Percentiles rank a stretch among this genome's conserved stretches.
phyloP scores from a whole-genome alignment of 1,284 basidiomycete species.

The Irpex sp. region DNA sequence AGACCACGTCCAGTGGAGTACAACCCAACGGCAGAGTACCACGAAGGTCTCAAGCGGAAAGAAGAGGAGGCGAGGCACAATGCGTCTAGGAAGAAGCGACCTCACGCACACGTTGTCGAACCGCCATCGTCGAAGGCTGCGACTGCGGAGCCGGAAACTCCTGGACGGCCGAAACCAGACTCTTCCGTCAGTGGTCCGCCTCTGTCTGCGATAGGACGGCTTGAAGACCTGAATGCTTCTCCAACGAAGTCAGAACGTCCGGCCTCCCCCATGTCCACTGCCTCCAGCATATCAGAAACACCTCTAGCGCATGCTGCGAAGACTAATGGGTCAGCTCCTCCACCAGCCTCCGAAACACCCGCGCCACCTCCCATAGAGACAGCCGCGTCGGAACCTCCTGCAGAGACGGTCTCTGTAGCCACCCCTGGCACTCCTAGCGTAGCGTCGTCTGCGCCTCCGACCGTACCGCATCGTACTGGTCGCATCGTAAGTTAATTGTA shows the following conservation, averaged over 20 bases:
- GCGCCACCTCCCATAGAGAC: neutral
- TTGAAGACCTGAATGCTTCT: constrained; percentile 5
- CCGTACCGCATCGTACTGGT: neutral
- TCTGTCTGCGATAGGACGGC: constrained; percentile 9
- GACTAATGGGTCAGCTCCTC: constrained; percentile 42
- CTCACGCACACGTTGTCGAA: constrained; percentile 25
- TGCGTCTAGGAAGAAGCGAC: constrained; percentile 52
- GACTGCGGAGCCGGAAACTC: constrained; percentile 50
- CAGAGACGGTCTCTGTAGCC: neutral
- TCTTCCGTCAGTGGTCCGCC: constrained; percentile 30
- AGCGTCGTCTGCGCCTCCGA: neutral
- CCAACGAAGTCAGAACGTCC: constrained; percentile 41
- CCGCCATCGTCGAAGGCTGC: constrained; percentile 38
- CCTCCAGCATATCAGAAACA: constrained; percentile 65
- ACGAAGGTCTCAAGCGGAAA: constrained; percentile 54
- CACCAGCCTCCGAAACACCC: constrained; percentile 7
- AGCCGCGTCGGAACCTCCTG: neutral
- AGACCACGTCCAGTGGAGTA: constrained; percentile 76
- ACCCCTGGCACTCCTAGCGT: neutral
- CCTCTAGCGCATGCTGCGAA: constrained; percentile 62
- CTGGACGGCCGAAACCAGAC: constrained; percentile 31
- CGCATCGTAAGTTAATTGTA: constrained; percentile 6
- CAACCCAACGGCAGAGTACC: constrained; percentile 67
- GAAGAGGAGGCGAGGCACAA: constrained; percentile 45
- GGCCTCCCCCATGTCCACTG: constrained; percentile 62